These are phyloP conservation scores for Suillus decipiens DNA, from an alignment of 768 basidiomycete species.

Conservation along the genomic window DNA sequence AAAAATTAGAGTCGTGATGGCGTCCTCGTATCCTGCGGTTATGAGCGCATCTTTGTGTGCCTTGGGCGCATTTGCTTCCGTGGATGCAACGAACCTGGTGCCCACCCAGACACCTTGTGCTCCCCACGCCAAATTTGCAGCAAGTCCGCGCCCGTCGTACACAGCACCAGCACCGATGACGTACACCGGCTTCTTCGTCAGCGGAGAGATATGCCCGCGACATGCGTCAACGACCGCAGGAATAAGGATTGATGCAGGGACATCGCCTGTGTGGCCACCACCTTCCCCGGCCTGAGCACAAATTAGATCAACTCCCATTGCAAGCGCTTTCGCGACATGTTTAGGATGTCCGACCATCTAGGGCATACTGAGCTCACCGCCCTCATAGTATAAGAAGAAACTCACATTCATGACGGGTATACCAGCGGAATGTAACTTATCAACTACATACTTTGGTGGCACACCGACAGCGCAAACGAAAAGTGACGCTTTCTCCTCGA, in stretches of 20 bases:
- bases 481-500: conserved; percentile 83
- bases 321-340: conserved; percentile 79
- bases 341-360: conserved; percentile 95
- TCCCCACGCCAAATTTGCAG: conserved; percentile 87
- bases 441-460: conserved; percentile 78
- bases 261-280: conserved; percentile 86
- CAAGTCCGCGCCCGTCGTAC: conserved; percentile 84
- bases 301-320: conserved; percentile 86
- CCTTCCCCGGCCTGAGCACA: conserved; percentile 95
- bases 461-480: conserved; percentile 94
- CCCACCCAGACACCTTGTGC: conserved; percentile 91
- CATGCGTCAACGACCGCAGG: conserved; percentile 88
- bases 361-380: not conserved
- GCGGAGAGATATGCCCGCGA: conserved; percentile 72
- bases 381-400: conserved; percentile 2
- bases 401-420: conserved; percentile 86
- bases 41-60: conserved; percentile 81
- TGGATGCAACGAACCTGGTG: conserved; percentile 82
- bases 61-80: conserved; percentile 80
- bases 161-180: conserved; percentile 93
- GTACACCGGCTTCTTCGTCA: conserved; percentile 83
- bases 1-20: conserved; percentile 83
- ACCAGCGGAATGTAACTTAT: conserved; percentile 79
- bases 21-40: conserved; percentile 75
- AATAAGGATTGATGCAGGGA: conserved; percentile 83